These are phyloP conservation scores for Penicillium palitans DNA, from an alignment of 2,329 filamentous ascomycete genomes.

Conservation along the genomic window DNA sequence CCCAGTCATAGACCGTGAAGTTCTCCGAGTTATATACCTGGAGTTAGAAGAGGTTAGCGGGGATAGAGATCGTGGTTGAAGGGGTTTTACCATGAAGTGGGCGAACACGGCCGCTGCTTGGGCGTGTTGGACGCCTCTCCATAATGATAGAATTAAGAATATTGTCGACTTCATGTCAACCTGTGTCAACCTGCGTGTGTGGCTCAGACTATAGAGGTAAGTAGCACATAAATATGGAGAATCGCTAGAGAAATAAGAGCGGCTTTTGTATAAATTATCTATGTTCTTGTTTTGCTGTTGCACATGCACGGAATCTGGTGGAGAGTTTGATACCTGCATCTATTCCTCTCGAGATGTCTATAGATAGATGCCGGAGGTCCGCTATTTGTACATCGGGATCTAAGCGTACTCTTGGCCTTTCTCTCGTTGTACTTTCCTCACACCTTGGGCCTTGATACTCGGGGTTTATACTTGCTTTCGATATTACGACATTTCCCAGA, in stretches of 20 bases:
- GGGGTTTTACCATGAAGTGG: constrained; percentile 33
- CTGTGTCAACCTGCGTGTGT: background rate
- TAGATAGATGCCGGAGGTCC: constrained; percentile 14
- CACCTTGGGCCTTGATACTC: background rate
- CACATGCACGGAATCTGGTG: constrained; percentile 6
- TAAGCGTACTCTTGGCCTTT: constrained; percentile 1
- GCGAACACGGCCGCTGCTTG: constrained; percentile 34
- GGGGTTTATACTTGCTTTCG: background rate
- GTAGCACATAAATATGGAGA: background rate
- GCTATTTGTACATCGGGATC: constrained; percentile 6
- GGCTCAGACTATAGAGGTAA: background rate
- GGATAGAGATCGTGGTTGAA: background rate
- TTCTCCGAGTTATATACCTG: constrained; percentile 31
- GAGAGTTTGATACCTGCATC: constrained; percentile 3
- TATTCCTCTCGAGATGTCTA: constrained; percentile 7
- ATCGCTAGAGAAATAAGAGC: background rate
- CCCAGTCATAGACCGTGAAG: constrained; percentile 30
- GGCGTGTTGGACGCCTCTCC: background rate
- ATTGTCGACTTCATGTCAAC: constrained; percentile 7
- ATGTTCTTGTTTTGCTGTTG: background rate
- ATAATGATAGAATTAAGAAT: constrained; percentile 7
- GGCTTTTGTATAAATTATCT: constrained; percentile 1
- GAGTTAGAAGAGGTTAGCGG: constrained; percentile 25
- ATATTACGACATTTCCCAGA: background rate
- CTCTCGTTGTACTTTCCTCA: background rate